Conservation (phyloP, 768 basidiomycete species). For the Ephemerocybe angulata region DNA sequence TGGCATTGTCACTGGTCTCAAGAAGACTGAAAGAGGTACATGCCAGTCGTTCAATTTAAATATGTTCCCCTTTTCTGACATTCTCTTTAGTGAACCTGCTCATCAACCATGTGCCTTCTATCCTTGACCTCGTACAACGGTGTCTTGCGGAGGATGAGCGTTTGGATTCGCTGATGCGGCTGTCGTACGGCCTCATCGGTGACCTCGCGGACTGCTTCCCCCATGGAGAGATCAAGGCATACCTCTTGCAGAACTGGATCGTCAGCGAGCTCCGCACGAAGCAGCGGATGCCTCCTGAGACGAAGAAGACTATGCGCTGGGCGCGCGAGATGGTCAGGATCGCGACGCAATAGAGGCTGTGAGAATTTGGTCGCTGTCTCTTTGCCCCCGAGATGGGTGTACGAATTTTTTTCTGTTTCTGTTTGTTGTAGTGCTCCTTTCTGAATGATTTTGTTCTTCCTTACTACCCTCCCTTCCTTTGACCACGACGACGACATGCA, state of each 20-base stretch:
- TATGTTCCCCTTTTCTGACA: conserved; percentile 3
- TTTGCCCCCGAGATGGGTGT: no score
- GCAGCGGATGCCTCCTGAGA: conserved; percentile 69
- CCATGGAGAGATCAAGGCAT: conserved; percentile 73
- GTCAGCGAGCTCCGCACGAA: conserved; percentile 69
- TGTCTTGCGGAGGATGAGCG: conserved; percentile 80
- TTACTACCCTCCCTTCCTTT: conserved; percentile 16
- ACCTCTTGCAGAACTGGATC: conserved; percentile 77
- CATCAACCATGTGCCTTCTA: conserved; percentile 63
- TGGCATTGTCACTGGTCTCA: conserved; percentile 88
- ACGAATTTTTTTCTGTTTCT: conserved; percentile 12
- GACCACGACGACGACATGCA: neutral
- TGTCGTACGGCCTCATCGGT: conserved; percentile 83
- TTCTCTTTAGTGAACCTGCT: conserved; percentile 44
- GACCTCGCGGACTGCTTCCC: conserved; percentile 91
- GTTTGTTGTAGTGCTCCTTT: conserved; percentile 18
- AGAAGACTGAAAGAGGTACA: conserved; percentile 76
- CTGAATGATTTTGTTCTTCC: conserved; percentile 20
- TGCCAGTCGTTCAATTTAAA: neutral
- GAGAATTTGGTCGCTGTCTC: no score
- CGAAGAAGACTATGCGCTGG: conserved; percentile 90
- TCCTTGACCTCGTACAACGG: conserved; percentile 79
- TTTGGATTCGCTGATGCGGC: conserved; percentile 69
- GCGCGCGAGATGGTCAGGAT: conserved; percentile 87
- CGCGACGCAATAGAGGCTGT: conserved; percentile 61